phyloP scores from a whole-genome alignment of 73 alveolate species.

The Paramecium pentaurelia region DNA sequence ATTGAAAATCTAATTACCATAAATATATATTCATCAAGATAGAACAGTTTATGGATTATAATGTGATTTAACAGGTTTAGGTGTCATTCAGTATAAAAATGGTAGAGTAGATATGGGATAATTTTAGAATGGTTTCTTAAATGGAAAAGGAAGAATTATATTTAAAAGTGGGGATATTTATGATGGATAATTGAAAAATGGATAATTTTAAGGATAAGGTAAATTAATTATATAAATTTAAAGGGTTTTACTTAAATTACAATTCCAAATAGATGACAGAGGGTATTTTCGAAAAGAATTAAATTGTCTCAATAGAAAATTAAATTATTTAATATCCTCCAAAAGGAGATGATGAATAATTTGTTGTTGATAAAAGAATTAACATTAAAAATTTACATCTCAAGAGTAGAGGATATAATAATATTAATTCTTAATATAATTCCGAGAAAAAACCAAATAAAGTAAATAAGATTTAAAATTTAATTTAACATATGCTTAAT shows the following conservation, averaged over 20 bases:
- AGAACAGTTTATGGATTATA: conserved; percentile 37
- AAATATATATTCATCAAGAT: background rate
- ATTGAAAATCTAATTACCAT: background rate
- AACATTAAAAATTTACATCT: background rate
- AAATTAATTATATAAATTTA: background rate
- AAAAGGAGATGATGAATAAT: background rate
- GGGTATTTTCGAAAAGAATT: background rate
- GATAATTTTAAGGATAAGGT: conserved; percentile 25
- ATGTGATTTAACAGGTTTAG: conserved; percentile 45
- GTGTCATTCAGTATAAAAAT: background rate
- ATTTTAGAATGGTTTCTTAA: conserved; percentile 31
- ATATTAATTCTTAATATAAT: background rate
- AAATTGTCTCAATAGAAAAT: background rate
- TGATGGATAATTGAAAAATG: conserved; percentile 1
- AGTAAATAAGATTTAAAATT: conserved; percentile 19
- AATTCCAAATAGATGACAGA: background rate
- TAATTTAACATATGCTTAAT: conserved; percentile 12
- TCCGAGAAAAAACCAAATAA: background rate
- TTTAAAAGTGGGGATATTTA: conserved; percentile 37
- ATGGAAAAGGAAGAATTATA: conserved; percentile 31
- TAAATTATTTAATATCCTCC: background rate
- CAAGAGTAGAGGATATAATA: background rate
- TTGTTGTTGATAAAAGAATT: background rate
- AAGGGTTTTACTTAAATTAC: conserved; percentile 24
- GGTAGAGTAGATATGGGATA: conserved; percentile 27